Base-by-base conservation (phyloP, 176 grass and related monocot genomes). In the Luzula sylvatica region DNA sequence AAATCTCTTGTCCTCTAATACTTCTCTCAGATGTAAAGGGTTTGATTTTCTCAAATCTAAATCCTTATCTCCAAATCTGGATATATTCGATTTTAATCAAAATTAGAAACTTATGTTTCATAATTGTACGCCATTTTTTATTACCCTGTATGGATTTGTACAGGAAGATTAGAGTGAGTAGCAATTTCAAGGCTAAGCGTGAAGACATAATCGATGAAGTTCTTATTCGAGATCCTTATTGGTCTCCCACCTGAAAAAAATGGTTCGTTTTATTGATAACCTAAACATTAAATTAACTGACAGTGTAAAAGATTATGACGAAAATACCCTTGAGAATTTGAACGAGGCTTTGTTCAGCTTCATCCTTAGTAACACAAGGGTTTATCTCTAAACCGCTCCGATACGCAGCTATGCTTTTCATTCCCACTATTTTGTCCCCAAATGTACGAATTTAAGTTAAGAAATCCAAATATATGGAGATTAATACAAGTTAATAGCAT, bases 101-200 rank as follows among this genome's bases (percentile, higher is more conserved):
- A 2, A 29, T 26, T 56, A 32, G n/a, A 27, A 27, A 25, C 53
- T 56, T 15, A 13, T 56, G 15, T 29, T 53, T 53, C 14, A 53
- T 23, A 23, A 23, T 53, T 53, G 9, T 20, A 11, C 7, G 11
- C 14, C 11, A 7, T 35, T 21, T 38, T 44, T 62, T 15, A 29
- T 86, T 72, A 98, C 92, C 92, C 92, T 16, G 85, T 98, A 62
- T 98, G 92, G 68, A 98, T 80, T 70, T 98, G 92, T 71, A 98
- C 66, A 45, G 92, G 81, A 28, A 90, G 57, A 38, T 82, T 60
- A 68, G 50, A 65, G 30, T 64, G 65, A 21, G 71, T 50, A 15
- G 92, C 81, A 62, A 74, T 58, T 72, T 86, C 64, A 73, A 98
- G 74, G 69, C 78, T 90, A 52, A 63, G 67, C 64, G 65, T 77